These are phyloP conservation scores for Arthrobotrys pseudoclavata DNA, from an alignment of 2,329 filamentous ascomycete genomes.

Conservation along the genomic window DNA sequence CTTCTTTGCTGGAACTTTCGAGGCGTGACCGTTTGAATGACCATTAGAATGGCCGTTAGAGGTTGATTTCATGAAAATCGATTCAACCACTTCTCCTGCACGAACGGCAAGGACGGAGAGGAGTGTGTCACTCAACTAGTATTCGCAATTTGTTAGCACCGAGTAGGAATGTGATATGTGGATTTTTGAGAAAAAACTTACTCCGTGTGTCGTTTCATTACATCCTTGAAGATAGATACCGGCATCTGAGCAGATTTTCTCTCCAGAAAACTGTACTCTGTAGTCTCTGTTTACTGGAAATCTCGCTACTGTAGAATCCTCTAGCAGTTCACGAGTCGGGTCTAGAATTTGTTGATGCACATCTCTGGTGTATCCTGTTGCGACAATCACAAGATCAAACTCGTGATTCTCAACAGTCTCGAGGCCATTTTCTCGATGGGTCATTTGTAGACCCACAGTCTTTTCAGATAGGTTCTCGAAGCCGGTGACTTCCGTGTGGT, in stretches of 20 bases:
- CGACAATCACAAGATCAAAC: conserved; percentile 83
- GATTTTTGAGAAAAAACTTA: conserved; percentile 70
- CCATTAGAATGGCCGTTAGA: conserved; percentile 36
- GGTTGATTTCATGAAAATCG: conserved; percentile 72
- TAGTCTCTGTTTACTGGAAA: conserved; percentile 84
- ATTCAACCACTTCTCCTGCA: conserved; percentile 82
- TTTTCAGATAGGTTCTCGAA: conserved; percentile 70
- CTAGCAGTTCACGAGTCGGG: conserved; percentile 75
- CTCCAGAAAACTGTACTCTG: conserved; percentile 77
- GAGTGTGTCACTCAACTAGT: conserved; percentile 81
- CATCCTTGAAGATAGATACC: conserved; percentile 95
- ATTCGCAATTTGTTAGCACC: conserved; percentile 3
- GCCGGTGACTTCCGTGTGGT: conserved; percentile 75
- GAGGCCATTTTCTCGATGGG: conserved; percentile 70
- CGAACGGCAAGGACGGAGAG: conserved; percentile 82
- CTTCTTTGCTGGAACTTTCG: conserved; percentile 43
- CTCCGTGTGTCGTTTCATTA: conserved; percentile 91
- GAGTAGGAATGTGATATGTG: not conserved
- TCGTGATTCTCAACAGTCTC: conserved; percentile 69
- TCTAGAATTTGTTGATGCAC: conserved; percentile 83
- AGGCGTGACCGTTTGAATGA: conserved; percentile 32
- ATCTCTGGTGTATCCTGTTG: conserved; percentile 85
- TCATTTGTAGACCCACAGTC: conserved; percentile 69
- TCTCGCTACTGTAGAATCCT: conserved; percentile 68
- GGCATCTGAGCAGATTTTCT: conserved; percentile 77